Base-by-base conservation (phyloP, 345 rosid genomes). In the Aquilaria malaccensis region DNA sequence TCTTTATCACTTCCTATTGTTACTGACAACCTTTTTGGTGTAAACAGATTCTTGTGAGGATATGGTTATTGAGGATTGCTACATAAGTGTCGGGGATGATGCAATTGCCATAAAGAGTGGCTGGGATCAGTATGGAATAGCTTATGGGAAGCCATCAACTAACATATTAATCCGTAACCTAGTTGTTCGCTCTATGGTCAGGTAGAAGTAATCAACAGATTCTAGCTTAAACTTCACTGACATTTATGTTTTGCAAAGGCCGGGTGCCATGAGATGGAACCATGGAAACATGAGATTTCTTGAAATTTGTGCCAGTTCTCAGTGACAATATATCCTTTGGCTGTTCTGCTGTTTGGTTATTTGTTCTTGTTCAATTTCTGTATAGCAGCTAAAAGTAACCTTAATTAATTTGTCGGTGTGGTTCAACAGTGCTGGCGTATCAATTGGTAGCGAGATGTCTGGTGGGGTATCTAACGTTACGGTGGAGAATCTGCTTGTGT, bases 371-470 rank as follows among this genome's bases (percentile, higher is more conserved):
- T 60, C 12, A 22, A 13, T 61, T 13, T 43, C 50, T 10, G 29
- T 31, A 55, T 60, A 9, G 57, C 59, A 59, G 59, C 64, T 61
- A 64, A 70, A 33, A 61, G 58, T 31, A 51, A 45, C 53, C 63
- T 45, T 70, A 77, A 51, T 41, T 59, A 71, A 62, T 62, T 51
- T 60, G 43, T 37, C 43, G 7, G 41, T 73, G 73, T 73, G 73
- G 22, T 22, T 22, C 37, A 60, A 78, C 97, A 94, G 97, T 67
- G 99, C 99, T 30, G 99, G 99, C 14, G 53, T 94, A 64, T 94
- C 97, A 33, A 94, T 90, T 55, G 99, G 97, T 74, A 94, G 99
- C 58, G 99, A 94, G 85, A 94, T 94, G 97, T 94, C 97, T 15
- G 99, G 99, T 52, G 99, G 99, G 30, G 96, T 94, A 56, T 87